phyloP scores from a whole-genome alignment of 2,329 filamentous ascomycete genomes.

The Drechslerella coelobrocha region DNA sequence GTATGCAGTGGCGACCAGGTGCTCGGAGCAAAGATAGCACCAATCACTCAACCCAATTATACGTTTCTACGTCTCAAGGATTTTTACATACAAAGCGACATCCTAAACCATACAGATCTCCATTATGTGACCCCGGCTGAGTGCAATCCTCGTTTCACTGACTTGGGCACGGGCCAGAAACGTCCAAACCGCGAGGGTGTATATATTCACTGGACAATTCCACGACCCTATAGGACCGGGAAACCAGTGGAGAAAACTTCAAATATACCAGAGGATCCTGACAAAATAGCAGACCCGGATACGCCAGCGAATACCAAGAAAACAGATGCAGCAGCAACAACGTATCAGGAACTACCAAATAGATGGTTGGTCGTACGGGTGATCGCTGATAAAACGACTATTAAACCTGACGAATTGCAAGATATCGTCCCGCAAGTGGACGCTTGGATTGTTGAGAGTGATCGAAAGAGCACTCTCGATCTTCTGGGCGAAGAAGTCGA shows the following conservation, averaged over 20 bases:
- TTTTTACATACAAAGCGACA: constrained; percentile 57
- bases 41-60: constrained; percentile 62
- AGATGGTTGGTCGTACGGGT: constrained; percentile 59
- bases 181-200: constrained; percentile 58
- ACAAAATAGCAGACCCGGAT: constrained; percentile 51
- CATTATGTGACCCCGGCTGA: constrained; percentile 56
- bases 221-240: constrained; percentile 56
- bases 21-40: constrained; percentile 56
- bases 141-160: constrained; percentile 57
- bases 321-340: constrained; percentile 4
- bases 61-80: constrained; percentile 59
- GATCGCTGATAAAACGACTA: constrained; percentile 51
- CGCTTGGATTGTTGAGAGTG: constrained; percentile 60
- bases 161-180: constrained; percentile 55
- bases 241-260: neutral
- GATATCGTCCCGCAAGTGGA: neutral
- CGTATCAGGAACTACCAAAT: constrained; percentile 54
- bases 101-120: constrained; percentile 58
- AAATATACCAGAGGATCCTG: neutral
- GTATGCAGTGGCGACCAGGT: constrained; percentile 12
- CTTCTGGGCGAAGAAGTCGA: constrained; percentile 56
- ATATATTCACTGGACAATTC: constrained; percentile 61
- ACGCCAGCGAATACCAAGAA: neutral
- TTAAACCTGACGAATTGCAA: constrained; percentile 46
- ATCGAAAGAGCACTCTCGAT: constrained; percentile 57